These are phyloP conservation scores for Ceriops decandra DNA, from an alignment of 345 rosid genomes.

Conservation along the genomic window DNA sequence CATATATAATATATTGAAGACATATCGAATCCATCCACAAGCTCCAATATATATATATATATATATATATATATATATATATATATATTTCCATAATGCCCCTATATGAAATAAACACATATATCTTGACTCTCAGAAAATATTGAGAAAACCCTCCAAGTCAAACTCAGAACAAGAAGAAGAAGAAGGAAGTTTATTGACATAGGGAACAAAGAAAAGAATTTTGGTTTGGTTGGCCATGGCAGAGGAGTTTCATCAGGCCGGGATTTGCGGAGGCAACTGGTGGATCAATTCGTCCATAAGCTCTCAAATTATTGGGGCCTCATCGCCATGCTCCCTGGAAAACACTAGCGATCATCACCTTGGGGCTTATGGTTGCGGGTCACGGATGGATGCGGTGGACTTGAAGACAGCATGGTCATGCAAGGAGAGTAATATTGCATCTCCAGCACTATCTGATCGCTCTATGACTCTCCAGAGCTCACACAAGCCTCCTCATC, in stretches of 20 bases:
- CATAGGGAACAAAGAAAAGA: not conserved
- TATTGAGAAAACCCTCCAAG: not conserved
- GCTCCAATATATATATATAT: not conserved
- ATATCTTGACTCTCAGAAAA: not conserved
- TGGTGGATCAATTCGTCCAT: constrained; percentile 55
- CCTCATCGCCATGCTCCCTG: constrained; percentile 38
- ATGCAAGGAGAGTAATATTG: constrained; percentile 22
- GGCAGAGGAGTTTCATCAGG: constrained; percentile 64
- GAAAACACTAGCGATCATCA: constrained; percentile 18
- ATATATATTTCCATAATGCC: not conserved
- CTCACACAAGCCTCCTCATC: constrained; percentile 21
- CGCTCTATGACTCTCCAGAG: constrained; percentile 22
- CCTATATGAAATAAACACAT: too few relatives aligned
- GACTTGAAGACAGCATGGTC: constrained; percentile 34
- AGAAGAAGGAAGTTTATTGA: not conserved
- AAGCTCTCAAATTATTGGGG: constrained; percentile 29
- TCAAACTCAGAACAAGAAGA: not conserved
- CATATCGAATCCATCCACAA: constrained; percentile 6
- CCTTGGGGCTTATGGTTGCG: constrained; percentile 27
- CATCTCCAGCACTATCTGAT: constrained; percentile 12
- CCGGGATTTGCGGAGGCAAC: constrained; percentile 50
- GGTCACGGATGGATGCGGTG: constrained; percentile 19
- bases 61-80: not conserved
- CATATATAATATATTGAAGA: constrained; percentile 29
- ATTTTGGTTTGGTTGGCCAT: constrained; percentile 24